Percentiles rank a stretch among this genome's conserved stretches.
These are phyloP conservation scores for Cinnamomum micranthum DNA, from an alignment of 164 flowering plant species.

Conservation along the genomic window DNA sequence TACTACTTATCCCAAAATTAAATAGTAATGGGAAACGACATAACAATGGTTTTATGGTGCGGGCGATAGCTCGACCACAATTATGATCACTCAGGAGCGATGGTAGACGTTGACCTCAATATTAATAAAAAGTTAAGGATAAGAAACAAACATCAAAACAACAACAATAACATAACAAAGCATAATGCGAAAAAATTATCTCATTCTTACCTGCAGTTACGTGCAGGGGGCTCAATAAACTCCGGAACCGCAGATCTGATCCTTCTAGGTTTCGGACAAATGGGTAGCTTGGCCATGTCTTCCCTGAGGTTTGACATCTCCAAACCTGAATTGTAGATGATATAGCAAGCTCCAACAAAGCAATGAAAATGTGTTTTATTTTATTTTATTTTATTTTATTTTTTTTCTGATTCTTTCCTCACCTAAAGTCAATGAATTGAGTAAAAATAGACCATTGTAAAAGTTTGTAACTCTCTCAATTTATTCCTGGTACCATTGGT, in stretches of 20 bases:
- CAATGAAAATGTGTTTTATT: constrained; percentile 21
- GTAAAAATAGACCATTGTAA: neutral
- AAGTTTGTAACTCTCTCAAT: neutral
- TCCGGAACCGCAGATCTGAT: constrained; percentile 35
- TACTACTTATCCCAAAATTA: too few species aligned
- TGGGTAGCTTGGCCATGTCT: constrained; percentile 13
- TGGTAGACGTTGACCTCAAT: too few species aligned
- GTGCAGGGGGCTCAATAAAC: constrained; percentile 37
- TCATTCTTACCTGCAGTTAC: constrained; percentile 34
- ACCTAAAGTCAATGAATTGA: constrained; percentile 2
- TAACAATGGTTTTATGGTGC: too few species aligned
- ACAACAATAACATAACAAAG: neutral
- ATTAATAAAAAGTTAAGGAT: neutral
- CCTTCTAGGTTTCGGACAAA: constrained; percentile 63
- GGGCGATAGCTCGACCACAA: too few species aligned
- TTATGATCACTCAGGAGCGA: too few species aligned
- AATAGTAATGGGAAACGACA: too few species aligned
- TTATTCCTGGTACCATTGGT: neutral
- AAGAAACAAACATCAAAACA: neutral
- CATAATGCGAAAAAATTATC: neutral
- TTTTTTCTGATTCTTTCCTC: neutral
- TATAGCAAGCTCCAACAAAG: constrained; percentile 10
- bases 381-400: too few species aligned
- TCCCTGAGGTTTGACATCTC: constrained; percentile 17
- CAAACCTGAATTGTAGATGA: neutral